phyloP scores from a whole-genome alignment of 768 basidiomycete genomes.

The Lentinula guzmanii region DNA sequence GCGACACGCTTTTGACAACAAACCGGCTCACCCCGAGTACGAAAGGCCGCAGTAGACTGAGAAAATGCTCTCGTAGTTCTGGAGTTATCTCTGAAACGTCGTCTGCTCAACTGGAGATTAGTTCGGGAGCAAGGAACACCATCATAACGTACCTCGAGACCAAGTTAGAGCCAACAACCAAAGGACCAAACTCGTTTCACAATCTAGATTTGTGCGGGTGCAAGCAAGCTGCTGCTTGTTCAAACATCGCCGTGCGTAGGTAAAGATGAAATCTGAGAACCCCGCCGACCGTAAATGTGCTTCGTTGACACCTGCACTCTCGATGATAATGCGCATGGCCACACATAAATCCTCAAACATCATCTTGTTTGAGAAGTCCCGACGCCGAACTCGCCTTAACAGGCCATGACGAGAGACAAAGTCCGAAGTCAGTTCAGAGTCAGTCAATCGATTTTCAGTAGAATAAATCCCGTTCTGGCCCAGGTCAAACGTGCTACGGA shows the following conservation, averaged over 20 bases:
- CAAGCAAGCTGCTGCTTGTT: not conserved
- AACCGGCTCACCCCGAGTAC: not conserved
- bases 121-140: not conserved
- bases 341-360: slow-evolving; percentile 48
- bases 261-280: slow-evolving; percentile 32
- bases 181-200: slow-evolving; percentile 11
- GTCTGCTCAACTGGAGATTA: slow-evolving; percentile 16
- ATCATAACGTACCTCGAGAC: slow-evolving; percentile 22
- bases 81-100: slow-evolving; percentile 30
- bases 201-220: not conserved
- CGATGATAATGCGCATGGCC: slow-evolving; percentile 54
- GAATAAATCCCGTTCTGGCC: slow-evolving; percentile 15
- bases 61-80: slow-evolving; percentile 34
- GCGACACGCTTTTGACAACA: no score
- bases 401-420: slow-evolving; percentile 40
- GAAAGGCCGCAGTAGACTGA: slow-evolving; percentile 32
- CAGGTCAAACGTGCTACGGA: slow-evolving; percentile 43
- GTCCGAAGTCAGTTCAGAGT: slow-evolving; percentile 41
- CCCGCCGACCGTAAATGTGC: slow-evolving; percentile 34
- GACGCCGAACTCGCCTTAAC: slow-evolving; percentile 39
- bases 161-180: slow-evolving; percentile 27
- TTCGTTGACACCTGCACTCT: slow-evolving; percentile 45
- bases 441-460: slow-evolving; percentile 21
- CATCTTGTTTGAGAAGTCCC: slow-evolving; percentile 22
- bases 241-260: slow-evolving; percentile 14